Evolutionary conservation across 257 asterid genomes (phyloP).

Genomic region (Henckelia pumila): DNA sequence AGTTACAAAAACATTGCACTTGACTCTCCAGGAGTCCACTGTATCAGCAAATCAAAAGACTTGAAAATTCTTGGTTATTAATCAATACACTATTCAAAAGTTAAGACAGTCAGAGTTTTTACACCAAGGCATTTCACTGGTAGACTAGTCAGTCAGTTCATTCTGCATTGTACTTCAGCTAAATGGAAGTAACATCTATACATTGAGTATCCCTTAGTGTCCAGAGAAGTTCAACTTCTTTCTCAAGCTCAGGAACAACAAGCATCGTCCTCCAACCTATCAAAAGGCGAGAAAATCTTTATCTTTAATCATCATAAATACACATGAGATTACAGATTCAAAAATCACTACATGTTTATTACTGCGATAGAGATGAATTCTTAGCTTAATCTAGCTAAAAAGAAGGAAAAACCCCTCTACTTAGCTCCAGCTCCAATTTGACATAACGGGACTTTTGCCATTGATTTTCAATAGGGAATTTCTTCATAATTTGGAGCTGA

Average conservation of each 20-base stretch:
- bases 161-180: slow-evolving; percentile 7
- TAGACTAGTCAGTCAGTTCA: not conserved
- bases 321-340: slow-evolving; percentile 15
- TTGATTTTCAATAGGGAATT: slow-evolving; percentile 10
- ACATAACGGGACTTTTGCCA: slow-evolving; percentile 1
- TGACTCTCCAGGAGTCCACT: no score
- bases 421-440: slow-evolving; percentile 1
- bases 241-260: slow-evolving; percentile 98
- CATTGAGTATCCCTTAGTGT: slow-evolving; percentile 72
- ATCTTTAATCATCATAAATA: slow-evolving; percentile 24
- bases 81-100: no score
- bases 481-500: slow-evolving; percentile 1
- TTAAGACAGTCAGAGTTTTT: no score
- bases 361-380: slow-evolving; percentile 2
- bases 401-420: slow-evolving; percentile 2
- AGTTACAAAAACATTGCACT: no score
- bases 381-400: slow-evolving; percentile 20
- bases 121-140: not conserved
- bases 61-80: no score
- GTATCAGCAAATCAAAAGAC: no score
- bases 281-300: slow-evolving; percentile 26
- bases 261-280: slow-evolving; percentile 99
- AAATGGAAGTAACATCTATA: slow-evolving; percentile 26
- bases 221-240: slow-evolving; percentile 83
- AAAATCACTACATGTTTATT: slow-evolving; percentile 15